These are phyloP conservation scores for Rutstroemia sp. DNA, from an alignment of 2,329 filamentous ascomycete species.

Conservation along the genomic window DNA sequence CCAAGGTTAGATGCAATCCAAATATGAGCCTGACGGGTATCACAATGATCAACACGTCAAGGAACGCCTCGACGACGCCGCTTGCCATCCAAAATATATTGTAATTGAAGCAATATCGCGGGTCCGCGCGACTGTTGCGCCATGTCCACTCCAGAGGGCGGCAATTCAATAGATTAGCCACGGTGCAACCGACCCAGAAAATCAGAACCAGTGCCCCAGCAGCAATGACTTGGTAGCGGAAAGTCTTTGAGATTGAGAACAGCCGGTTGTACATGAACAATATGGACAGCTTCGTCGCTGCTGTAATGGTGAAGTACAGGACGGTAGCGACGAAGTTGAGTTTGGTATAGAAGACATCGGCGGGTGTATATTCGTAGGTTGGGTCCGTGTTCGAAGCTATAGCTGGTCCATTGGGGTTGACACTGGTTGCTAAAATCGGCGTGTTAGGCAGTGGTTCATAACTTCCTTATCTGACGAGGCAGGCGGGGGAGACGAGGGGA, in stretches of 20 bases:
- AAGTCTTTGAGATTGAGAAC: background rate
- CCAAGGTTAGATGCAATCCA: background rate
- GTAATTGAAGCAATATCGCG: conserved; percentile 4
- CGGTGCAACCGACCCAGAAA: conserved; percentile 3
- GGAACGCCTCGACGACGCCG: background rate
- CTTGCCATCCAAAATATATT: conserved; percentile 1
- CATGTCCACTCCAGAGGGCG: conserved; percentile 1
- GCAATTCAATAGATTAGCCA: background rate
- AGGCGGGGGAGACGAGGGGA: background rate
- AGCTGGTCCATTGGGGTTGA: background rate
- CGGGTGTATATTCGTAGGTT: background rate
- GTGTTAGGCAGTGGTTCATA: background rate
- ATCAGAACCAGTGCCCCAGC: background rate
- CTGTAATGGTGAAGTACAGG: background rate
- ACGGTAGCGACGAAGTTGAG: background rate
- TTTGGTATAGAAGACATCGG: conserved; percentile 1
- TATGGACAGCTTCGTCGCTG: background rate
- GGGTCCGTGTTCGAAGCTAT: background rate
- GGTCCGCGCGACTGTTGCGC: background rate
- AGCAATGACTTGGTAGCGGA: background rate
- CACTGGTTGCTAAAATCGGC: background rate
- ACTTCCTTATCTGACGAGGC: background rate
- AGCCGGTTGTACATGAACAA: background rate
- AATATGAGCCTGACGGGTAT: background rate
- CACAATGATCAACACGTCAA: background rate